Conservation (phyloP, 2,329 filamentous ascomycete genomes). For the Sporothrix mexicana region DNA sequence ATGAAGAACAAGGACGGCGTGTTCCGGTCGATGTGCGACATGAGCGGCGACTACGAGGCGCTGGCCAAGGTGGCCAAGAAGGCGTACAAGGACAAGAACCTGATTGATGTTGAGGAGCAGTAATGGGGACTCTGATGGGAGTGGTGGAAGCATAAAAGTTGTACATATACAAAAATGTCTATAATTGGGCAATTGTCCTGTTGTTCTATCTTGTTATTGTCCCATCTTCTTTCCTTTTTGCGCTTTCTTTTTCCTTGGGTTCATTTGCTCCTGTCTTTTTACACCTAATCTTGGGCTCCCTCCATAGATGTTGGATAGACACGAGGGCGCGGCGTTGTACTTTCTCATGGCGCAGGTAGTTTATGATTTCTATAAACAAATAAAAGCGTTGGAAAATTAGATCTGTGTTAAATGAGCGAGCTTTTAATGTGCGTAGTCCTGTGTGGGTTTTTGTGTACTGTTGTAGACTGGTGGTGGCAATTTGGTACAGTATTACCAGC, state of each 20-base stretch:
- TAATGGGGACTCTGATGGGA: neutral
- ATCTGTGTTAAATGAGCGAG: too few relatives aligned
- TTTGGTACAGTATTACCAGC: constrained; percentile 12
- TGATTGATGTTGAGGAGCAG: constrained; percentile 30
- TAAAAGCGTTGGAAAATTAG: neutral
- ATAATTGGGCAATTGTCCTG: neutral
- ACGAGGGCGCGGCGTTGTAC: constrained; percentile 11
- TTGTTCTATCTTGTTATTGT: neutral
- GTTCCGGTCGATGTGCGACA: constrained; percentile 69
- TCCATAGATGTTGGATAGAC: constrained; percentile 5
- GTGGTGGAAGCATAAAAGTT: neutral
- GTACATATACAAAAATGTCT: constrained; percentile 21
- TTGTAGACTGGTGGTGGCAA: neutral
- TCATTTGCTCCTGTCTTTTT: constrained; percentile 12
- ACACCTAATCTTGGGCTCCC: neutral
- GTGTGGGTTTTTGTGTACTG: neutral
- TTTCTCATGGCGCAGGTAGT: neutral
- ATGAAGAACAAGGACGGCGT: constrained; percentile 71
- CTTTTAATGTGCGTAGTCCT: too few relatives aligned
- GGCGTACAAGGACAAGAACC: constrained; percentile 47
- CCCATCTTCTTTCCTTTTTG: neutral
- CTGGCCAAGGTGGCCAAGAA: constrained; percentile 62
- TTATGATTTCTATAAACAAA: constrained; percentile 1
- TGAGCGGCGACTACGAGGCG: constrained; percentile 62
- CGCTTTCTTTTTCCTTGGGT: neutral